These are phyloP conservation scores for Turnera subulata DNA, from an alignment of 345 rosid genomes.

Conservation along the genomic window DNA sequence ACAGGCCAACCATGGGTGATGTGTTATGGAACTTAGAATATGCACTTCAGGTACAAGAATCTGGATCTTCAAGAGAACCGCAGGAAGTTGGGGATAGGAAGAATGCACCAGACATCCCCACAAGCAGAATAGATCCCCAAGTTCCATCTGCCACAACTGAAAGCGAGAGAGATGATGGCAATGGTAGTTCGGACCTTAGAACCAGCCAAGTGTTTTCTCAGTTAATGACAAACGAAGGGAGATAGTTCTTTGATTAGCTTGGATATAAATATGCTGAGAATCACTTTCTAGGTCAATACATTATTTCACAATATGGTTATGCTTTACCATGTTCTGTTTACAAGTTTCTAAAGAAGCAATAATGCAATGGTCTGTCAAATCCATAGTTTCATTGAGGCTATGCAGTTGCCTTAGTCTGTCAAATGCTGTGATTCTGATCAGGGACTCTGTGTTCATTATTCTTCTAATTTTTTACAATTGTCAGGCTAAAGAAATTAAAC, in stretches of 20 bases:
- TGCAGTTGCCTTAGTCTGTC: too few relatives aligned
- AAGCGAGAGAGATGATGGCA: conserved; percentile 30
- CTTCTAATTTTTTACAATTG: too few relatives aligned
- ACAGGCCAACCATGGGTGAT: conserved; percentile 92
- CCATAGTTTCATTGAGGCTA: too few relatives aligned
- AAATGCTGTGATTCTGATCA: too few relatives aligned
- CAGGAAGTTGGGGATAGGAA: conserved; percentile 19
- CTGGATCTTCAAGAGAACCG: conserved; percentile 37
- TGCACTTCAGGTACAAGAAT: conserved; percentile 76
- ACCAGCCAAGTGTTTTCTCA: conserved; percentile 82
- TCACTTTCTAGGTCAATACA: too few relatives aligned
- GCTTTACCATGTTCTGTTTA: too few relatives aligned
- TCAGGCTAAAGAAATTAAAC: too few relatives aligned
- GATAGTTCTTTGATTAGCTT: conserved; percentile 26
- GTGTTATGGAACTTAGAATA: conserved; percentile 89
- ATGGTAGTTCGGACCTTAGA: conserved; percentile 50
- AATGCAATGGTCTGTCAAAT: too few relatives aligned
- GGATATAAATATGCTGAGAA: too few relatives aligned
- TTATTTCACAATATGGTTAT: too few relatives aligned
- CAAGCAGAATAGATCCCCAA: conserved; percentile 17
- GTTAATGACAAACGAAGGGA: conserved; percentile 75
- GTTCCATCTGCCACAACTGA: conserved; percentile 21
- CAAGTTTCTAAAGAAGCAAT: too few relatives aligned
- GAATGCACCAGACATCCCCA: conserved; percentile 12
- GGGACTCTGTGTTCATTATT: too few relatives aligned